Evolutionary conservation across 371 early-diverging fungal genomes (phyloP), one percentile per base, ranked within the genome.

Genomic region (Rhizopus stolonifer): DNA sequence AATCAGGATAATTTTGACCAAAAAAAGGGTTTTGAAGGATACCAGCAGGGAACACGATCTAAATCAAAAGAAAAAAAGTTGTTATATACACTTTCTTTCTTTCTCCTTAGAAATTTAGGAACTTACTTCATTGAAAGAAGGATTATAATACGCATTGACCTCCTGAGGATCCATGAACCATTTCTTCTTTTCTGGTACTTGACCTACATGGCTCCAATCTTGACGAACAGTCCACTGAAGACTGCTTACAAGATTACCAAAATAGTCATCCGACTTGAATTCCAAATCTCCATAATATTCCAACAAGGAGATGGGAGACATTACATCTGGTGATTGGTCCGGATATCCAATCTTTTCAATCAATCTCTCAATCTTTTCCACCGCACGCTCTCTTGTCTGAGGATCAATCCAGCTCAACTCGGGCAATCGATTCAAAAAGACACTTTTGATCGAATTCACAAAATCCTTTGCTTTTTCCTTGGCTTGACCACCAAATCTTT

Each of bases 1-100:
- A 79, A 33, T 80, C 81, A 15, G 64, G 67, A 17, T 63, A 59
- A 21, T 60, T 54, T 9, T 15, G 44, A 21, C 56, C 60, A 63
- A 77, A 81, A 60, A 82, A 83, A 13, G 81, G 83, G 4, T 62
- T 61, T 49, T 82, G 83, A 2, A 85, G 47, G 24, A 85, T 81
- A n/a, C 79, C 84, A 18, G 84, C 81, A 15, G 82, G 85, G 55
- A 85, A 79, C 1, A 79, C 79, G 34, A 85, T 80, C 66, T 67
- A 36, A 4, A 36, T 36, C 31, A 10, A 29, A 29, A 29, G 10
- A 29, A 29, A 29, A 29, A 29, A 29, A 29, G 31, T n/a, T n/a
- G n/a, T n/a, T n/a, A n/a, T n/a, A n/a, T n/a, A n/a, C n/a, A n/a
- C n/a, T n/a, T n/a, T n/a, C n/a, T n/a, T n/a, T n/a, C n/a, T n/a